Conservation (phyloP, 2,329 filamentous ascomycete genomes). For the Nemania serpens region DNA sequence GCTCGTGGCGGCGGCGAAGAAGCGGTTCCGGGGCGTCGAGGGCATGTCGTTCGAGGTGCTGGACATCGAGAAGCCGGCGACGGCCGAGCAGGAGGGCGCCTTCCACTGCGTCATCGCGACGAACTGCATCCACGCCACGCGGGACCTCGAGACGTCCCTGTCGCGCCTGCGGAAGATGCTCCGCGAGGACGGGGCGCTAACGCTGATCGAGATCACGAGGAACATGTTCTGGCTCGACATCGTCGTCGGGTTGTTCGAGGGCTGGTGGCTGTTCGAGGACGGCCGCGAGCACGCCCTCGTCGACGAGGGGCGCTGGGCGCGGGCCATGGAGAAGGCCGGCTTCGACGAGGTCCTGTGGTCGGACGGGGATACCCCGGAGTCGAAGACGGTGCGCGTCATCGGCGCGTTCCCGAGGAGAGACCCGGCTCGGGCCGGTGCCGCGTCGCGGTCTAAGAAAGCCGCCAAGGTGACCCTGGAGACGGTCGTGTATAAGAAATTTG, state of each 20-base stretch:
- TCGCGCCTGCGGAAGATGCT: constrained; percentile 12
- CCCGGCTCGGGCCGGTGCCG: not conserved
- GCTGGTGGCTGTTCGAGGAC: constrained; percentile 21
- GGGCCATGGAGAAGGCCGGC: constrained; percentile 8
- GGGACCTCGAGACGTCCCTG: constrained; percentile 11
- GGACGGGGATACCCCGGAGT: constrained; percentile 14
- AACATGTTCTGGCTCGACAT: constrained; percentile 22
- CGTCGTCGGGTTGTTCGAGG: constrained; percentile 18
- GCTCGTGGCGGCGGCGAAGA: constrained; percentile 11
- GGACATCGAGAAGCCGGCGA: constrained; percentile 11
- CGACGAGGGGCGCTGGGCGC: constrained; percentile 15
- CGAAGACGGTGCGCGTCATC: constrained; percentile 14
- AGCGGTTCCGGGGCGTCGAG: constrained; percentile 6
- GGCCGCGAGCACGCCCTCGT: constrained; percentile 14
- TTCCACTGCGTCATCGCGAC: constrained; percentile 19
- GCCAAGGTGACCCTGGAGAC: constrained; percentile 8
- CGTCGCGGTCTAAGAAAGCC: not conserved
- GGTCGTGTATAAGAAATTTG: constrained; percentile 18
- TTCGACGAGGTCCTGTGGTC: constrained; percentile 17
- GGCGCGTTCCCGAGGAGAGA: constrained; percentile 6
- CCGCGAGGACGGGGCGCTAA: constrained; percentile 16
- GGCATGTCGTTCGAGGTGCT: constrained; percentile 13
- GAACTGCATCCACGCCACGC: constrained; percentile 20
- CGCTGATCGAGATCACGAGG: constrained; percentile 19
- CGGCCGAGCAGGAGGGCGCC: not conserved